Conservation (phyloP, 2,329 filamentous ascomycete species). For the Pseudogymnoascus destructans region DNA sequence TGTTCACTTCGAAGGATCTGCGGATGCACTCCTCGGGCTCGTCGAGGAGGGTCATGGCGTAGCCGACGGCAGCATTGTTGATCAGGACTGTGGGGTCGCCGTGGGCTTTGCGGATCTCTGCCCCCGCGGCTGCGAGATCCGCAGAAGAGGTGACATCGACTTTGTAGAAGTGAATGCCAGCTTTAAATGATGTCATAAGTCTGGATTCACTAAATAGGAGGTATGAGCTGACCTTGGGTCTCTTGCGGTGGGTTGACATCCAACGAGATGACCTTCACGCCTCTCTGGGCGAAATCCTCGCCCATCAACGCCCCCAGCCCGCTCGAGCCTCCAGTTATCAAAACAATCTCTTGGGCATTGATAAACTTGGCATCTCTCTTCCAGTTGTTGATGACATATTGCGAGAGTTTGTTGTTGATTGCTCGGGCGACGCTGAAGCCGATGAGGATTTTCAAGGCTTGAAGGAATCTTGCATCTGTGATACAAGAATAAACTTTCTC, state of each 20-base stretch:
- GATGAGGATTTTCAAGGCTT: background rate
- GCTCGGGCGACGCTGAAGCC: slow-evolving; percentile 21
- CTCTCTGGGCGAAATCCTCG: slow-evolving; percentile 45
- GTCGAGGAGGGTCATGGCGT: slow-evolving; percentile 31
- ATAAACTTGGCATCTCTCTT: slow-evolving; percentile 39
- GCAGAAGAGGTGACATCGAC: slow-evolving; percentile 37
- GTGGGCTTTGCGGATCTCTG: slow-evolving; percentile 26
- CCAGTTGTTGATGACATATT: slow-evolving; percentile 37
- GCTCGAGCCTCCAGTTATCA: slow-evolving; percentile 60
- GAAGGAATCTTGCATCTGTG: background rate
- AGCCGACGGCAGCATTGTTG: slow-evolving; percentile 32
- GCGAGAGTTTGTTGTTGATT: slow-evolving; percentile 39
- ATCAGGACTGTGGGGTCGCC: slow-evolving; percentile 30
- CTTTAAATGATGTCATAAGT: background rate
- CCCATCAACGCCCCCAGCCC: slow-evolving; percentile 59
- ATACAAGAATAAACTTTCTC: background rate
- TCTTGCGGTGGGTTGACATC: slow-evolving; percentile 46
- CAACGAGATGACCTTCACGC: slow-evolving; percentile 55
- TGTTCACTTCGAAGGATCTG: slow-evolving; percentile 35
- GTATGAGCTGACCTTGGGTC: background rate
- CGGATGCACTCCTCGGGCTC: slow-evolving; percentile 29
- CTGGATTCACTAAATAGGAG: background rate
- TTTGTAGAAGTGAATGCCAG: background rate
- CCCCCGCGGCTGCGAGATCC: slow-evolving; percentile 33
- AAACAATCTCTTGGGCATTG: slow-evolving; percentile 54